A percentile compares a stretch with the other conserved stretches of the same genome.
Conservation (phyloP, 352 stramenopile genomes). For the Pythium inflatum region DNA sequence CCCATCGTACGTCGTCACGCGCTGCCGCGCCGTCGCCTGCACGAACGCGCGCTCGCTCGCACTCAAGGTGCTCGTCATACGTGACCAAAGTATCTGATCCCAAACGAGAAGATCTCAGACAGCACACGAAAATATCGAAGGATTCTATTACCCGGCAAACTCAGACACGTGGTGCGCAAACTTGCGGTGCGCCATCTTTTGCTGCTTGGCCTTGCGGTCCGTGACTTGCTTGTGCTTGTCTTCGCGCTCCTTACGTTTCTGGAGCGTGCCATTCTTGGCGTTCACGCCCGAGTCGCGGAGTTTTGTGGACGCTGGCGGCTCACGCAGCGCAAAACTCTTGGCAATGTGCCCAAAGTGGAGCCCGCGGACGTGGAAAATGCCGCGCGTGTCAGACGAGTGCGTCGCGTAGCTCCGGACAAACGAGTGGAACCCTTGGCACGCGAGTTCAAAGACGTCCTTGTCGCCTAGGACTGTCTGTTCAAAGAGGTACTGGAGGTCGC, state of each 20-base stretch:
- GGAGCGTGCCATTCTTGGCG: conserved; percentile 77
- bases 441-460: conserved; percentile 82
- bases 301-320: conserved; percentile 80
- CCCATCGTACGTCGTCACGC: conserved; percentile 79
- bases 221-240: conserved; percentile 65
- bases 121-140: conserved; percentile 16
- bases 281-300: conserved; percentile 75
- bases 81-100: not conserved
- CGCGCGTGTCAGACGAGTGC: conserved; percentile 87
- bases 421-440: conserved; percentile 91
- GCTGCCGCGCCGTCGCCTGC: conserved; percentile 62
- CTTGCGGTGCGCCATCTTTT: conserved; percentile 62
- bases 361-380: conserved; percentile 92
- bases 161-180: conserved; percentile 79
- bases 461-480: conserved; percentile 82
- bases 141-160: conserved; percentile 59
- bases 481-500: conserved; percentile 84
- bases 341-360: conserved; percentile 95
- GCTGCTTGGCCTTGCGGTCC: conserved; percentile 63
- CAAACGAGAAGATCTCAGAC: not conserved
- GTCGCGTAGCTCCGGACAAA: conserved; percentile 94
- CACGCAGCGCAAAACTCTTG: conserved; percentile 91
- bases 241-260: conserved; percentile 82
- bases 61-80: not conserved
- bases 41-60: conserved; percentile 59